These are phyloP conservation scores for Handroanthus guayacan DNA, from an alignment of 257 asterid species.

Conservation along the genomic window DNA sequence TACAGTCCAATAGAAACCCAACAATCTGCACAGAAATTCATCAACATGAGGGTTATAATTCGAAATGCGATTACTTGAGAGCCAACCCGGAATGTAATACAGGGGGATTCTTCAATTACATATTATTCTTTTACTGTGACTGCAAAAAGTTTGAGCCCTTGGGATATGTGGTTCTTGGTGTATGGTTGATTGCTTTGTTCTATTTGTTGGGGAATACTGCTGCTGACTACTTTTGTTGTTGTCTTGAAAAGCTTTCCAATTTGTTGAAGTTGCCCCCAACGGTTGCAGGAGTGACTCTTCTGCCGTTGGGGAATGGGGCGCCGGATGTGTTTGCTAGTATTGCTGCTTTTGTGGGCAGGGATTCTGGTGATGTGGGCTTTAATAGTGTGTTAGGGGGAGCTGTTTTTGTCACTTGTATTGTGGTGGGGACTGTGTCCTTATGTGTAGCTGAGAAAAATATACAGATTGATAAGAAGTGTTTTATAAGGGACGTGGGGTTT, in stretches of 20 bases:
- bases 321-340: constrained; percentile 91
- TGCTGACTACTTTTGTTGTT: constrained; percentile 78
- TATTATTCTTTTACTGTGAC: constrained; percentile 72
- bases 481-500: constrained; percentile 72
- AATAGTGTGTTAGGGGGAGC: constrained; percentile 92
- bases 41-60: constrained; percentile 51
- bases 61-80: constrained; percentile 67
- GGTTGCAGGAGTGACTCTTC: constrained; percentile 89
- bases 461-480: constrained; percentile 76
- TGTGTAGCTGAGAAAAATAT: constrained; percentile 57
- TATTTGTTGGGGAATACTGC: constrained; percentile 89
- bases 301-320: constrained; percentile 88
- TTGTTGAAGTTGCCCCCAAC: constrained; percentile 70
- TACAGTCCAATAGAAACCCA: constrained; percentile 36
- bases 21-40: constrained; percentile 61
- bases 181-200: constrained; percentile 75
- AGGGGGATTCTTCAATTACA: constrained; percentile 68
- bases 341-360: constrained; percentile 71
- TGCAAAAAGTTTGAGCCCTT: constrained; percentile 47
- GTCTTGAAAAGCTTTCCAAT: constrained; percentile 66
- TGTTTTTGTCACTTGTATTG: constrained; percentile 79
- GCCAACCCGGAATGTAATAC: constrained; percentile 67
- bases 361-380: constrained; percentile 79
- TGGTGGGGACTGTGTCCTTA: constrained; percentile 65
- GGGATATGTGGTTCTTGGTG: constrained; percentile 53